Conservation (phyloP, 148 eudicot genomes). For the Fagopyrum esculentum region DNA sequence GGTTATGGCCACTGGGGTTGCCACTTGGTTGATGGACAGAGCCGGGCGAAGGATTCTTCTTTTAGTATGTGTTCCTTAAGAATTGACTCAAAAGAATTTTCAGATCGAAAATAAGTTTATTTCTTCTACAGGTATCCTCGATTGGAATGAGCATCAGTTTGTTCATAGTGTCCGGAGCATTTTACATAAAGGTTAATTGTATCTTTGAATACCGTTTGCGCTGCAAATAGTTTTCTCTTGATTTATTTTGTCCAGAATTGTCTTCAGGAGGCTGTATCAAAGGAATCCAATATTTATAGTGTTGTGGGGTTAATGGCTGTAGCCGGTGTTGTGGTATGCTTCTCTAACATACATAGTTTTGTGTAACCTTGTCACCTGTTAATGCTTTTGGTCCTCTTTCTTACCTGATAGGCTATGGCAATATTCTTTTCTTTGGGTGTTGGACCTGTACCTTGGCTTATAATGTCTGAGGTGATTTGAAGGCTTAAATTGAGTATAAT, state of each 20-base stretch:
- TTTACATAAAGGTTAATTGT: slow-evolving; percentile 49
- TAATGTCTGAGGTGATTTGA: slow-evolving; percentile 81
- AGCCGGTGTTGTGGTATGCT: slow-evolving; percentile 65
- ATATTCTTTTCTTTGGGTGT: slow-evolving; percentile 70
- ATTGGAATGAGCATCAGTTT: slow-evolving; percentile 11
- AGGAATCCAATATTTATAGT: slow-evolving; percentile 33
- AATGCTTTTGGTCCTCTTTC: background rate
- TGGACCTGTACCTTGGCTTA: slow-evolving; percentile 87
- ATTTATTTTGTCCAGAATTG: background rate
- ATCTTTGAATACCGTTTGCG: background rate
- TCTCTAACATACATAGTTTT: slow-evolving; percentile 3
- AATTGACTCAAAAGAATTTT: slow-evolving; percentile 8
- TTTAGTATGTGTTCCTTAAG: slow-evolving; percentile 32
- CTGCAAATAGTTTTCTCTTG: background rate
- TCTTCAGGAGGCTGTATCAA: slow-evolving; percentile 38
- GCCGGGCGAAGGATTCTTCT: slow-evolving; percentile 79
- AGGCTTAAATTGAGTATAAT: too few species aligned
- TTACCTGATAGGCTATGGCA: slow-evolving; percentile 46
- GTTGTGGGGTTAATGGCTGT: slow-evolving; percentile 51
- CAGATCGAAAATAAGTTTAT: background rate
- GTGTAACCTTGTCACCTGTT: background rate
- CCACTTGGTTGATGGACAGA: slow-evolving; percentile 76
- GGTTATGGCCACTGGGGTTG: slow-evolving; percentile 75
- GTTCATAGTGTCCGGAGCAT: slow-evolving; percentile 49
- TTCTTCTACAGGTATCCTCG: slow-evolving; percentile 12